Conservation (phyloP, 2,329 filamentous ascomycete species). For the Aspergillus phoenicis region DNA sequence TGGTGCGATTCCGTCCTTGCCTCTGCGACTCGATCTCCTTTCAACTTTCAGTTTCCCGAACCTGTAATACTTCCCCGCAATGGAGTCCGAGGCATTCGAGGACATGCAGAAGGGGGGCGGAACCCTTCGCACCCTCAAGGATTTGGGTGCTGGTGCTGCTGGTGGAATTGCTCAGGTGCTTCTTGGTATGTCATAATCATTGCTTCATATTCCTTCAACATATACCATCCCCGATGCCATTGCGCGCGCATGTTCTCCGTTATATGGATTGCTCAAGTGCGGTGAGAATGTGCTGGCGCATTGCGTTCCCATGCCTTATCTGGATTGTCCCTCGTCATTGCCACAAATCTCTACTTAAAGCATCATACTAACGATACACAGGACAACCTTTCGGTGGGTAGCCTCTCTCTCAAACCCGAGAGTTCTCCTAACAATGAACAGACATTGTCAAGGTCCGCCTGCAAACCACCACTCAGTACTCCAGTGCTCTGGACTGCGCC, state of each 20-base stretch:
- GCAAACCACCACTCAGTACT: conserved; percentile 83
- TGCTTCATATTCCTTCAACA: conserved; percentile 4
- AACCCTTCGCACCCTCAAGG: conserved; percentile 71
- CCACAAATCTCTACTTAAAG: neutral
- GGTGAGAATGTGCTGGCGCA: neutral
- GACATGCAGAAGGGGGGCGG: conserved; percentile 42
- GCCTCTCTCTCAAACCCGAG: neutral
- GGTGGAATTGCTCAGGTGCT: conserved; percentile 94
- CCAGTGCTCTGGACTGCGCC: conserved; percentile 77
- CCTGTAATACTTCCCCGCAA: conserved; percentile 14
- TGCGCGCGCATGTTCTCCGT: too few relatives aligned
- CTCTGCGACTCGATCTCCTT: neutral
- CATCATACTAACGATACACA: conserved; percentile 39
- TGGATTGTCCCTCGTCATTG: neutral
- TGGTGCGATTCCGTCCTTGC: neutral
- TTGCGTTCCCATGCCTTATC: neutral
- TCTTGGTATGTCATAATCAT: conserved; percentile 65
- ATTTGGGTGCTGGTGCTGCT: conserved; percentile 85
- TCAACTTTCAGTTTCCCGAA: neutral
- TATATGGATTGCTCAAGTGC: neutral
- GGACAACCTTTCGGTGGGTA: conserved; percentile 67
- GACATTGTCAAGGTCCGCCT: conserved; percentile 98
- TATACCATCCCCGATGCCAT: neutral
- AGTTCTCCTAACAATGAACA: conserved; percentile 31
- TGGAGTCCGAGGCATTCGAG: conserved; percentile 42